Evolutionary conservation across 441 rosid genomes (phyloP).

Genomic region (Dalechampia spathulata): DNA sequence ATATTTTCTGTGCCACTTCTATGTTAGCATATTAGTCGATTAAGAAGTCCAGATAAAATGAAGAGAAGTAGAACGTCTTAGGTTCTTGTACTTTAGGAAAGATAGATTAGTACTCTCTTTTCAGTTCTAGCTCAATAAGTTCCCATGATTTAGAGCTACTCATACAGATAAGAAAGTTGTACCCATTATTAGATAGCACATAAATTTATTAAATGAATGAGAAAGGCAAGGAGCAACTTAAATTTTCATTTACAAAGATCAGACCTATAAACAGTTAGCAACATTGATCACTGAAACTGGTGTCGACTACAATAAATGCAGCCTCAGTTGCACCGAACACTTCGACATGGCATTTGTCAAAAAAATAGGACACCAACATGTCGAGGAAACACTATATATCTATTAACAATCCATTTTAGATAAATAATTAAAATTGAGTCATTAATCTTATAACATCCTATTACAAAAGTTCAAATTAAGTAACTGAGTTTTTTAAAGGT

Average conservation of each 20-base stretch:
- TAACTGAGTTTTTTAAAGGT: too few relatives aligned
- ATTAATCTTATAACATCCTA: too few relatives aligned
- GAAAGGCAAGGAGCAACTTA: neutral
- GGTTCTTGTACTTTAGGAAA: slow-evolving; percentile 48
- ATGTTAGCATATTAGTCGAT: slow-evolving; percentile 31
- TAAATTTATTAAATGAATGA: slow-evolving; percentile 20
- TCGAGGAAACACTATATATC: too few relatives aligned
- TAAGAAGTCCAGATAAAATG: slow-evolving; percentile 29
- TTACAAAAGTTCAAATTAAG: too few relatives aligned
- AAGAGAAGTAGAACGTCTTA: slow-evolving; percentile 41
- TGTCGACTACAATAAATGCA: neutral
- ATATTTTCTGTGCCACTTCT: slow-evolving; percentile 29
- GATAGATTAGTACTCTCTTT: slow-evolving; percentile 34
- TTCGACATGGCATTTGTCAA: too few relatives aligned
- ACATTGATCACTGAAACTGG: neutral
- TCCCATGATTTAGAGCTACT: slow-evolving; percentile 22
- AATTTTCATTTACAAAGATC: neutral
- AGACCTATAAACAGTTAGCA: neutral
- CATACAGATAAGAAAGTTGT: slow-evolving; percentile 16
- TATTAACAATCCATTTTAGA: too few relatives aligned
- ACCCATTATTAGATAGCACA: slow-evolving; percentile 18
- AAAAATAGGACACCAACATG: too few relatives aligned
- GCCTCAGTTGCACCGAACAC: too few relatives aligned
- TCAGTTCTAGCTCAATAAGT: slow-evolving; percentile 37
- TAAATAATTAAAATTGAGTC: too few relatives aligned